A percentile compares a stretch with the other conserved stretches of the same genome.
These are phyloP conservation scores for Drechslera avenae DNA, from an alignment of 2,329 filamentous ascomycete genomes.

Conservation along the genomic window DNA sequence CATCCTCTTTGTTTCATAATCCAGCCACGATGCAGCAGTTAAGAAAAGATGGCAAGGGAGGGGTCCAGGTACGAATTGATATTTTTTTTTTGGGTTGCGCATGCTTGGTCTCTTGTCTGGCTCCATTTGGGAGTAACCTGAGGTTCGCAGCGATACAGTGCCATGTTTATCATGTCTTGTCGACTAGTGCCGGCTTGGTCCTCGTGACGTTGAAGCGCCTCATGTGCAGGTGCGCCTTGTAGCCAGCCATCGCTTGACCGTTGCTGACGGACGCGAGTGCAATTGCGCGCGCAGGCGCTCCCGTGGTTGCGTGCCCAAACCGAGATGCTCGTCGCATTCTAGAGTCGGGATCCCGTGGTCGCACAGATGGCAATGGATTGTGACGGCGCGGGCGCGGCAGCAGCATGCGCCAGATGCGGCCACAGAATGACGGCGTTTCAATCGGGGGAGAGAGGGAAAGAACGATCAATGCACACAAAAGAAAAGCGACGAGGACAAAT, in stretches of 20 bases:
- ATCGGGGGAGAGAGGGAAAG: not conserved
- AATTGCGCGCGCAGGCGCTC: slow-evolving; percentile 4
- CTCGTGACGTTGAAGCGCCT: slow-evolving; percentile 15
- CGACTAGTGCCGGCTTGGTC: not conserved
- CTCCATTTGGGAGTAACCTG: slow-evolving; percentile 4
- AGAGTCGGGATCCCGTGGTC: not conserved
- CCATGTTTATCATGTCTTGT: slow-evolving; percentile 8
- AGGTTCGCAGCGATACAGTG: slow-evolving; percentile 11
- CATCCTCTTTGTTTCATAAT: slow-evolving; percentile 20
- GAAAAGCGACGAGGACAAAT: slow-evolving; percentile 11
- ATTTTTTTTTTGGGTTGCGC: slow-evolving; percentile 5
- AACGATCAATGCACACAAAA: slow-evolving; percentile 12
- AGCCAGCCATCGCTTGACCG: not conserved
- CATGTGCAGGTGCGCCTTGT: slow-evolving; percentile 1
- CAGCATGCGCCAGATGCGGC: not conserved
- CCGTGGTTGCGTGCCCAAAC: not conserved
- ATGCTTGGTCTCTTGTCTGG: slow-evolving; percentile 6
- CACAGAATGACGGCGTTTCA: not conserved
- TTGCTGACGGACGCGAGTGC: not conserved
- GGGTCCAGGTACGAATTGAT: slow-evolving; percentile 5
- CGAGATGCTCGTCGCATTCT: not conserved
- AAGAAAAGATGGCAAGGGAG: slow-evolving; percentile 8
- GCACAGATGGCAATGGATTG: slow-evolving; percentile 1
- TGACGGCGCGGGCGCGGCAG: not conserved
- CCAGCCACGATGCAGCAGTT: slow-evolving; percentile 13